Base-by-base conservation (phyloP, 2,329 filamentous ascomycete species). In the Dactylellina haptotyla region DNA sequence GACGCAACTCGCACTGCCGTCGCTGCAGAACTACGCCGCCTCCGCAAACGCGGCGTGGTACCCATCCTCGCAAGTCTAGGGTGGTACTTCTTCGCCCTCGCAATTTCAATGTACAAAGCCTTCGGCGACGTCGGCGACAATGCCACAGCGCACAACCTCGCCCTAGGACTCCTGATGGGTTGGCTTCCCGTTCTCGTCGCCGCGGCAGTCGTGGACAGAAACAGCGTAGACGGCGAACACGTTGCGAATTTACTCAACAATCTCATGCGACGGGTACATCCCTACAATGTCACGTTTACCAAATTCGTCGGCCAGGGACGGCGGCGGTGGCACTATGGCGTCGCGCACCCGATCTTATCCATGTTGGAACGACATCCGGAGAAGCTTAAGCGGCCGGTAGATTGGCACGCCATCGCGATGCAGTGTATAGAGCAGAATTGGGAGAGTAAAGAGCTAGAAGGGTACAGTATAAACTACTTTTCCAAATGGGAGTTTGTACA, bases 111-210 rank as follows among this genome's bases (percentile, higher is more conserved):
- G 23, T 76, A 77, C 53, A 53, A 76, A 59, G 78, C 79, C 3
- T 80, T 79, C 56, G 75, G 77, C 20, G 75, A 77, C 30, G 71
- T 80, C 12, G 83, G 82, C 1, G 73, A 80, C 9, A 82, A 82
- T 34, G 78, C 81, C 1, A 82, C 80, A 0, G 82, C 83, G 0
- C 83, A 84, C 53, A 81, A 83, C 61, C 79, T 84, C 0, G 79
- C 83, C 0, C 73, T 84, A 0, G 83, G 83, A 2, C 76, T 83
- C 32, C 61, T 84, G 3, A 78, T 84, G 2, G 79, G 81, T 3
- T 84, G 83, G 83, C 79, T 84, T 1, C 83, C 83, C 0, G 78
- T 84, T 5, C 75, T 84, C 4, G 82, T 84, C 32, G 77, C 83
- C 37, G 80, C 80, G 39, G 81, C 80, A 1, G 83, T 84, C 23